Base-by-base conservation (phyloP, 805 yeast species). In the Peterozyma xylosa region DNA sequence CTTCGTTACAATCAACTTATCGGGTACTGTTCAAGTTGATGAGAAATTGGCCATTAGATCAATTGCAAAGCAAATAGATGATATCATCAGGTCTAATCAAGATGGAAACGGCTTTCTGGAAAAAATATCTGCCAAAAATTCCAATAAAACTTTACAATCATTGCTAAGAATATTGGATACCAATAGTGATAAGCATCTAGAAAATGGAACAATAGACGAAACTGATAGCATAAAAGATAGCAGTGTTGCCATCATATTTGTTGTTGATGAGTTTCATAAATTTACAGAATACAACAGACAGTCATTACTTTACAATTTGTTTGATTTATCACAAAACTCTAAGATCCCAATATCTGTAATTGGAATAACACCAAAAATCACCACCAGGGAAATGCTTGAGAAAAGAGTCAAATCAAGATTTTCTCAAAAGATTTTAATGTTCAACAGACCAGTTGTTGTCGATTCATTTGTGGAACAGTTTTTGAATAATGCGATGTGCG, bases 381-480 rank as follows among this genome's bases (percentile, higher is more conserved):
- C 86, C 5, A 73, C 88, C 0, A 70, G 90, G 41, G 97, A 91
- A 53, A 70, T 78, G 53, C 66, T 93, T 38, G 99, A 93, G 56
- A 93, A 91, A 56, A 73, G 99, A 54, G 98, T 93, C 1, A 74
- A 88, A 51, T 82, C 95, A 45, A 67, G 99, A 50, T 93, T 90
- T 59, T 81, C 93, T 14, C 96, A 91, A 56, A 66, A 95, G 41
- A 62, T 84, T 2, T 71, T 89, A 18, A 71, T 73, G 14, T 67
- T 88, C 33, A 74, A 75, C 21, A 79, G 78, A 41, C 68, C 81
- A 0, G 50, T 52, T 1, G 59, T 66, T 2, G 52, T 78, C 2
- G 76, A 71, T 1, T 73, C 67, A 11, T 86, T 82, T 51, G 64
- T 75, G 60, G 54, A 59, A 1, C 65, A 77, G 15, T 76, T 78